Evolutionary conservation across 2,329 filamentous ascomycete species (phyloP).

Genomic region (Cercospora beticola): DNA sequence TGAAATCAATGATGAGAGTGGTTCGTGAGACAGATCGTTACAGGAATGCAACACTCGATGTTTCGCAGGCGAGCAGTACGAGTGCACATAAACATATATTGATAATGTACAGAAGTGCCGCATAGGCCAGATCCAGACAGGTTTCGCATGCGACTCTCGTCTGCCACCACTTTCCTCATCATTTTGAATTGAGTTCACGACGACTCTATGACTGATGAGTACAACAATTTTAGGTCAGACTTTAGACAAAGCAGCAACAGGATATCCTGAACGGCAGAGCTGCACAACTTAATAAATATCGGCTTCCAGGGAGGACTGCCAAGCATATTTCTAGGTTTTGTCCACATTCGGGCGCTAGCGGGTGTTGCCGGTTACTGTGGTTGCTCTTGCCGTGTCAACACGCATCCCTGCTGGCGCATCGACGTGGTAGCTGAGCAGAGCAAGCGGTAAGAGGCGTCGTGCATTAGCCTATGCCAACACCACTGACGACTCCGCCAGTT

Average conservation of each 20-base stretch:
- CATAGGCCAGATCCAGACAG: neutral
- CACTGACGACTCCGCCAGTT: neutral
- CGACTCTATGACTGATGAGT: neutral
- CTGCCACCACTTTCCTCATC: neutral
- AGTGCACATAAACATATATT: neutral
- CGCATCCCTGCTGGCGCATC: neutral
- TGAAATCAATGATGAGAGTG: neutral
- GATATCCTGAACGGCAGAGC: neutral
- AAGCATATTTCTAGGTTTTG: neutral
- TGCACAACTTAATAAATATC: neutral
- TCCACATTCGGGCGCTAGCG: neutral
- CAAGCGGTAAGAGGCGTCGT: neutral
- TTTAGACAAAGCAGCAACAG: too few species aligned
- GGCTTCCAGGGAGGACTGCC: neutral
- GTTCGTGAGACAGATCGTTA: neutral
- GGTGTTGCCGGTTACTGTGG: neutral
- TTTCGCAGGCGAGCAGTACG: neutral
- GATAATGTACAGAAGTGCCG: neutral
- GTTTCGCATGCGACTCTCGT: neutral
- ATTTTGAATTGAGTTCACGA: neutral
- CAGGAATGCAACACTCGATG: neutral
- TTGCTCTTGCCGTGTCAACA: neutral
- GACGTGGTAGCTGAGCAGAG: neutral
- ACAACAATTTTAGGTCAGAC: too few species aligned
- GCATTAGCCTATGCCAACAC: neutral